Conservation (phyloP, 2,329 filamentous ascomycete species). For the Diaporthe sp. region DNA sequence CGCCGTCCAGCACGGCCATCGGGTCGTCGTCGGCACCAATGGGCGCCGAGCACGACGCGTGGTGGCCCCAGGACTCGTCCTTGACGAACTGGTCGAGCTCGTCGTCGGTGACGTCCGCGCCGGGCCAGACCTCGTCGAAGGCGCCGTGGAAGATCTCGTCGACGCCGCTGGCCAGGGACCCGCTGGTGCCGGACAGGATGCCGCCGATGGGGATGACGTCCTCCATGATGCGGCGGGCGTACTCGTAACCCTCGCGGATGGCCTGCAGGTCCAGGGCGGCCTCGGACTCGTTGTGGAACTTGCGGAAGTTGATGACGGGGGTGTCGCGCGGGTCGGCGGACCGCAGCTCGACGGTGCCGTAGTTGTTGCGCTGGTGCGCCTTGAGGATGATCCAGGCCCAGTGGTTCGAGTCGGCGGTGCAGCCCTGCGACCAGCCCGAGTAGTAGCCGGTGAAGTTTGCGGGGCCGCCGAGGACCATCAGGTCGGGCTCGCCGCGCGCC, state of each 20-base stretch:
- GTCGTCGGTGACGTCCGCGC: conserved; percentile 12
- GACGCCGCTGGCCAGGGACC: conserved; percentile 12
- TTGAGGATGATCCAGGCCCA: conserved; percentile 46
- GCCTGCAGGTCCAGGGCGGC: conserved; percentile 62
- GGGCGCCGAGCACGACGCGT: conserved; percentile 30
- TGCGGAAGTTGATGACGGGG: conserved; percentile 65
- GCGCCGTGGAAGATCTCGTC: conserved; percentile 30
- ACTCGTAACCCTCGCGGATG: conserved; percentile 47
- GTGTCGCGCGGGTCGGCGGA: conserved; percentile 44
- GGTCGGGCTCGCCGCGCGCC: conserved; percentile 58
- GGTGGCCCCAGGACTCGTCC: conserved; percentile 35
- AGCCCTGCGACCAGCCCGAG: conserved; percentile 43
- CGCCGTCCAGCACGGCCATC: conserved; percentile 29
- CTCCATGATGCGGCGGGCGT: conserved; percentile 24
- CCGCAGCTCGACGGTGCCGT: conserved; percentile 44
- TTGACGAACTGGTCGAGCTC: conserved; percentile 27
- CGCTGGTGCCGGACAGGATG: background rate
- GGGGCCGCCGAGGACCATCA: conserved; percentile 57
- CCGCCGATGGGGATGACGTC: conserved; percentile 28
- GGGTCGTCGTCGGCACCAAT: conserved; percentile 24
- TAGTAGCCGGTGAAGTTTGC: conserved; percentile 42
- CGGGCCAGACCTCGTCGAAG: conserved; percentile 27
- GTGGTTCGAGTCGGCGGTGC: conserved; percentile 35
- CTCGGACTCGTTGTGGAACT: conserved; percentile 56
- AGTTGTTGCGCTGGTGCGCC: conserved; percentile 46